Percentiles rank a stretch among this genome's conserved stretches.
Conservation (phyloP, 192 early-diverging fungal species). For the Gonapodya prolifera region DNA sequence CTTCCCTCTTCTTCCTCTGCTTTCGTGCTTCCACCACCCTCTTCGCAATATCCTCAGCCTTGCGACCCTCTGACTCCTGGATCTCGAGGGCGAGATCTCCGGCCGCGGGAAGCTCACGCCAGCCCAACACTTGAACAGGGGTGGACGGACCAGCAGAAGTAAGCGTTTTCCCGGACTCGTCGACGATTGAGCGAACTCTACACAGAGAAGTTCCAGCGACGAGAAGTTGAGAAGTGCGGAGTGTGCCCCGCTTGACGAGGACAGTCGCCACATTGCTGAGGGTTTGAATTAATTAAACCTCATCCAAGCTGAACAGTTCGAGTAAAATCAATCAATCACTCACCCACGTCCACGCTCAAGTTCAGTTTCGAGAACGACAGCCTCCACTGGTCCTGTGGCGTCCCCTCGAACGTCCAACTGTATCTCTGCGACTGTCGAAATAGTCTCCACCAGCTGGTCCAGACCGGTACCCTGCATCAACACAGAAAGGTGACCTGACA, state of each 20-base stretch:
- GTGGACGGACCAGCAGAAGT: constrained; percentile 69
- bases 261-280: constrained; percentile 67
- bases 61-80: constrained; percentile 31
- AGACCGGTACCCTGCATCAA: constrained; percentile 54
- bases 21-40: constrained; percentile 54
- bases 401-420: constrained; percentile 72
- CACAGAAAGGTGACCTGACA: not conserved
- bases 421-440: constrained; percentile 74
- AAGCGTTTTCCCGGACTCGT: constrained; percentile 59
- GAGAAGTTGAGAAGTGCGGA: constrained; percentile 59
- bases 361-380: constrained; percentile 76
- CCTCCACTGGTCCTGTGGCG: constrained; percentile 61
- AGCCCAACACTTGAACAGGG: constrained; percentile 80
- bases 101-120: constrained; percentile 83
- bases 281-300: constrained; percentile 2
- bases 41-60: constrained; percentile 54
- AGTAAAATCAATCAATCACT: too few relatives aligned
- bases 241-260: constrained; percentile 79
- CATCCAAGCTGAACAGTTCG: too few relatives aligned
- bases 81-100: constrained; percentile 81
- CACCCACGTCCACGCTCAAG: constrained; percentile 66
- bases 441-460: constrained; percentile 78
- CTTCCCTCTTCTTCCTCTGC: constrained; percentile 43
- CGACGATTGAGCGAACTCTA: constrained; percentile 70
- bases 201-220: constrained; percentile 81